phyloP scores from a whole-genome alignment of 768 basidiomycete species.

The Candolleomyces aberdarensis region DNA sequence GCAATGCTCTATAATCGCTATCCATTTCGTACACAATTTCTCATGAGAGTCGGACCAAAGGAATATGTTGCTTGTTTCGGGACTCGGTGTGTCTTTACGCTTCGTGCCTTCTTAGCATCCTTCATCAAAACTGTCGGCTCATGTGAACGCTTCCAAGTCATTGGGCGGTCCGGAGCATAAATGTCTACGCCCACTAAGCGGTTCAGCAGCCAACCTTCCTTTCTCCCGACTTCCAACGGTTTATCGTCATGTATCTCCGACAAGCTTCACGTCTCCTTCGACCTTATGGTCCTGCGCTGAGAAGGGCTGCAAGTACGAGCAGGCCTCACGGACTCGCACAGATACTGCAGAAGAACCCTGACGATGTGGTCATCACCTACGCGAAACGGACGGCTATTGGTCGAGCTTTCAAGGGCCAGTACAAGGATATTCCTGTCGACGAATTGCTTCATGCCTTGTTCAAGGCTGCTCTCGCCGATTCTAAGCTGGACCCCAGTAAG shows the following conservation, averaged over 20 bases:
- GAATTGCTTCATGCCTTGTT: conserved; percentile 82
- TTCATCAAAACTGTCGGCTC: background rate
- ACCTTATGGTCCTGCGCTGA: conserved; percentile 11
- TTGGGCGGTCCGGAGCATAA: background rate
- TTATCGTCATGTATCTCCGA: conserved; percentile 13
- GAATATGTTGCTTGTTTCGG: conserved; percentile 8
- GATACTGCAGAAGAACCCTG: conserved; percentile 65
- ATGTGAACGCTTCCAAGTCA: conserved; percentile 1
- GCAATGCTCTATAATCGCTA: background rate
- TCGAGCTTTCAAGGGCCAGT: conserved; percentile 85
- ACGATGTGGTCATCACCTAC: conserved; percentile 89
- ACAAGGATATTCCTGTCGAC: conserved; percentile 86
- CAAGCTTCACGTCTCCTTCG: conserved; percentile 5
- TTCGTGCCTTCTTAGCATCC: background rate
- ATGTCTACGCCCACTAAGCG: background rate
- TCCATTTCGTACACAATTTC: conserved; percentile 1
- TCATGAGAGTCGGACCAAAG: background rate
- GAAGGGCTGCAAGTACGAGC: conserved; percentile 38
- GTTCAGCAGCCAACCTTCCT: background rate
- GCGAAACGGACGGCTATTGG: conserved; percentile 90
- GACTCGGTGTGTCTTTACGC: background rate
- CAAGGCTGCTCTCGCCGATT: conserved; percentile 67
- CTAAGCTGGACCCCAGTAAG: conserved; percentile 62
- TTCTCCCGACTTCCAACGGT: conserved; percentile 11
- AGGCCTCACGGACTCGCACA: conserved; percentile 45